Base-by-base conservation (phyloP, 768 basidiomycete genomes). In the Kwoniella dendrophila region DNA sequence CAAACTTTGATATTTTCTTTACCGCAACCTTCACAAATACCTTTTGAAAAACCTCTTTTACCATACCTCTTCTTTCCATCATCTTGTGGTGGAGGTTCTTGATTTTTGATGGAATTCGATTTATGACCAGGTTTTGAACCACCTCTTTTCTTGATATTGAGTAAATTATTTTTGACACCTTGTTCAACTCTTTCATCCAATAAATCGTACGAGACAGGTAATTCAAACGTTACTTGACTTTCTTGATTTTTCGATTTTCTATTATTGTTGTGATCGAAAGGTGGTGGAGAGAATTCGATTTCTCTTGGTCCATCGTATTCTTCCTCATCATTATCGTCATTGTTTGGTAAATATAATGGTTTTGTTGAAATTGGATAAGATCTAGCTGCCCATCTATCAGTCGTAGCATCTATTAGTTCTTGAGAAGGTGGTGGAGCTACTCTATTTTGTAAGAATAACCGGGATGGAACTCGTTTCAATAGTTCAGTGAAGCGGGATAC, bases 1-100 rank as follows among this genome's bases (percentile, higher is more conserved):
- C 74, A 75, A 0, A 75, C 71, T 34, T 66, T 69, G 40, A 70
- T 24, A 2, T 59, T 62, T 12, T 48, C 50, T 32, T 45, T 57
- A 2, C 60, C 74, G 55, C 74, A 75, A 10, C 74, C 74, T 52
- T 75, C 65, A 56, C 73, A 75, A 2, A 61, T 63, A 26, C 53
- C 63, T 5, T 68, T 67, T 11, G 54, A 41, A 8, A 56, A 43
- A 18, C 63, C 52, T 40, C 71, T 61, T 48, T 61, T 64, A 4
- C 30, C 55, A 18, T 50, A 40, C 55, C n/a, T 30, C 43, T 48
- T 64, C 62, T 62, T 63, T 38, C 8, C 43, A 14, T 26, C 45
- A 20, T 20, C 33, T 26, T 24, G n/a, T n/a, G n/a, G n/a, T n/a
- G n/a, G n/a, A n/a, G n/a, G n/a, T n/a, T n/a, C n/a, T n/a, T n/a